Evolutionary conservation across 192 early-diverging fungal species (phyloP), one percentile per base, ranked within the genome.

Genomic region (Coemansia erecta): DNA sequence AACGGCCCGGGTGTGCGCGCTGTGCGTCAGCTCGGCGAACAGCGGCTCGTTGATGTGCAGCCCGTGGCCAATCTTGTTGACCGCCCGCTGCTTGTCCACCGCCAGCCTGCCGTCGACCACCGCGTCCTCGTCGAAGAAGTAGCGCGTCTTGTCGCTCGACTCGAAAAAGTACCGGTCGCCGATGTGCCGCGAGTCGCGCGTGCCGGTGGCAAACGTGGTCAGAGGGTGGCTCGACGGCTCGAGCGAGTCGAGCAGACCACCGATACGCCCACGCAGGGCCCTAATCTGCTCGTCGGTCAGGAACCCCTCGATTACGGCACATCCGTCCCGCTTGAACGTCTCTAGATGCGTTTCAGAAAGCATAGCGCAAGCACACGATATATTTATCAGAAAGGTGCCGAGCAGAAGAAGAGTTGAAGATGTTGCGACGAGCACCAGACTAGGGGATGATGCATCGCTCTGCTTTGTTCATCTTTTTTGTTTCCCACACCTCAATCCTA

Each of bases 11-110:
- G 92, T 67, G 1, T 60, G 48, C 10, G 59, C 57, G 14, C 82
- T 75, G 4, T 88, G 63, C 2, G 92, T 87, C 18, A 93, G 79
- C n/a, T 73, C 80, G 6, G 69, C 61, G 60, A 92, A 97, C 28
- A 81, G 61, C 15, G 89, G 91, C 24, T 97, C 89, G 2, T 86
- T 60, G n/a, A 85, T 87, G 60, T 97, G 93, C 17, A 97, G 59
- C 5, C 88, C 91, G 63, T 96, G 94, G 0, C 92, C 92, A 65
- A 94, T 92, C 63, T 96, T 96, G 77, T 96, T 94, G 61, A 96
- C 86, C 12, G 92, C 85, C 1, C 69, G 56, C 9, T 70, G 61
- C 53, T 90, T 87, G 8, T 78, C 82, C 15, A 86, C 85, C 3
- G 70, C 64, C 24, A 97, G 60, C 15, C 83, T 68, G 12, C 88